Conservation (phyloP, 2,329 filamentous ascomycete genomes). For the Verruconis gallopava region DNA sequence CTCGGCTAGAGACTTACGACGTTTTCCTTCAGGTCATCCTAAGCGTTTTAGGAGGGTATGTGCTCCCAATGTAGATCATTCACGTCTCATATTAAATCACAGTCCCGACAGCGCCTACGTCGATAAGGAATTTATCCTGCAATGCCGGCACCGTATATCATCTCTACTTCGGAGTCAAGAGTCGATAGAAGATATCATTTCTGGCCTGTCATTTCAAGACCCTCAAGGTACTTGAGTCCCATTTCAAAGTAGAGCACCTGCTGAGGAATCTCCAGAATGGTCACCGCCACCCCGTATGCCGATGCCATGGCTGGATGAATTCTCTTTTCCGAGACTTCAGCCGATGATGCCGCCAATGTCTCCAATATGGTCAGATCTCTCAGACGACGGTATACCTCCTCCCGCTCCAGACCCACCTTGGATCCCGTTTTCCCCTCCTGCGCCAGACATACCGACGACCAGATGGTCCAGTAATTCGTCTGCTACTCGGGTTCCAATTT, state of each 20-base stretch:
- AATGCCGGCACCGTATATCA: constrained; percentile 18
- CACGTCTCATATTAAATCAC: background rate
- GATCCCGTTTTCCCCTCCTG: constrained; percentile 6
- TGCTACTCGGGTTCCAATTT: constrained; percentile 15
- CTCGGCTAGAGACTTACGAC: constrained; percentile 38
- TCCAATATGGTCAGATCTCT: constrained; percentile 6
- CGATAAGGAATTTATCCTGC: constrained; percentile 18
- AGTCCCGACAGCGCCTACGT: constrained; percentile 19
- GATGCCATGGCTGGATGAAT: background rate
- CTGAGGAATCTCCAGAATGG: too few relatives aligned
- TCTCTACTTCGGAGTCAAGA: constrained; percentile 24
- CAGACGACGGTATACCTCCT: constrained; percentile 4
- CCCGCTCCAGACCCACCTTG: constrained; percentile 12
- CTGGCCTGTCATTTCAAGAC: constrained; percentile 18
- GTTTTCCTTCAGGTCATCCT: constrained; percentile 33
- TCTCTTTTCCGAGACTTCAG: constrained; percentile 14
- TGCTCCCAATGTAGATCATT: constrained; percentile 1
- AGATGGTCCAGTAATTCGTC: constrained; percentile 18
- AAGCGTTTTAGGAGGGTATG: constrained; percentile 35
- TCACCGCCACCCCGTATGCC: background rate
- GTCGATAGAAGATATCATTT: constrained; percentile 16
- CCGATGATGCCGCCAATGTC: background rate
- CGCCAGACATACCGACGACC: constrained; percentile 5
- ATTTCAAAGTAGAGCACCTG: too few relatives aligned
- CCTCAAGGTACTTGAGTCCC: constrained; percentile 15